Percentiles rank a stretch among this genome's conserved stretches.
These are phyloP conservation scores for Stagonosporopsis cucurbitacearum DNA, from an alignment of 2,329 filamentous ascomycete species.

Conservation along the genomic window DNA sequence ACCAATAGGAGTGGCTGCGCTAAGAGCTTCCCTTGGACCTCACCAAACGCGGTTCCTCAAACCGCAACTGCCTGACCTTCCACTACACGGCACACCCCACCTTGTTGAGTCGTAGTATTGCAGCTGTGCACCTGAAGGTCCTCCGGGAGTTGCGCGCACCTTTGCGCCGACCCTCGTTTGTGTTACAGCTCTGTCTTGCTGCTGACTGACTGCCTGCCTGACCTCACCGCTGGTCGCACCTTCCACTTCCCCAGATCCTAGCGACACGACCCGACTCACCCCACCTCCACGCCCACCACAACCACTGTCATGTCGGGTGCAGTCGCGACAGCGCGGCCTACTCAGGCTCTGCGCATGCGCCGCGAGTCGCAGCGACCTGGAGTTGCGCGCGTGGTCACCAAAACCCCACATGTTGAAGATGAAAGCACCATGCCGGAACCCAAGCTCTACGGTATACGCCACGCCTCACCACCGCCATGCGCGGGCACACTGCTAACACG, in stretches of 20 bases:
- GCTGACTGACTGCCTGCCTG: slow-evolving; percentile 4
- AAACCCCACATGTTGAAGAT: slow-evolving; percentile 39
- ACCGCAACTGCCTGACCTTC: slow-evolving; percentile 9
- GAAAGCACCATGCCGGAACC: slow-evolving; percentile 37
- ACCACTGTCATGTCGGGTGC: slow-evolving; percentile 41
- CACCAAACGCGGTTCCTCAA: slow-evolving; percentile 14
- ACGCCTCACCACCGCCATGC: neutral
- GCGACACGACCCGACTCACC: slow-evolving; percentile 8
- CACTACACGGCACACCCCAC: neutral
- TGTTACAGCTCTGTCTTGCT: neutral
- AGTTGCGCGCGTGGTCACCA: slow-evolving; percentile 36
- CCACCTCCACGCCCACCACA: slow-evolving; percentile 4
- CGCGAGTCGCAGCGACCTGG: slow-evolving; percentile 53
- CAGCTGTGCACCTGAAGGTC: slow-evolving; percentile 9
- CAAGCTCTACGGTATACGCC: slow-evolving; percentile 42
- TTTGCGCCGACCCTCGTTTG: slow-evolving; percentile 13
- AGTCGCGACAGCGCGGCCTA: slow-evolving; percentile 42
- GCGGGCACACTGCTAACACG: slow-evolving; percentile 17
- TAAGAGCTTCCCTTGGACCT: slow-evolving; percentile 8
- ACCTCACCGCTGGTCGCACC: slow-evolving; percentile 17
- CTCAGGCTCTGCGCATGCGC: slow-evolving; percentile 53
- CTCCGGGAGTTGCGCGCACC: slow-evolving; percentile 16
- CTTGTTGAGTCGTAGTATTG: slow-evolving; percentile 3
- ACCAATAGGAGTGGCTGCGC: neutral
- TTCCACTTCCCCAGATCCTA: slow-evolving; percentile 18